phyloP scores from a whole-genome alignment of 140 eudicot species.

The Ambrosia hybrid region DNA sequence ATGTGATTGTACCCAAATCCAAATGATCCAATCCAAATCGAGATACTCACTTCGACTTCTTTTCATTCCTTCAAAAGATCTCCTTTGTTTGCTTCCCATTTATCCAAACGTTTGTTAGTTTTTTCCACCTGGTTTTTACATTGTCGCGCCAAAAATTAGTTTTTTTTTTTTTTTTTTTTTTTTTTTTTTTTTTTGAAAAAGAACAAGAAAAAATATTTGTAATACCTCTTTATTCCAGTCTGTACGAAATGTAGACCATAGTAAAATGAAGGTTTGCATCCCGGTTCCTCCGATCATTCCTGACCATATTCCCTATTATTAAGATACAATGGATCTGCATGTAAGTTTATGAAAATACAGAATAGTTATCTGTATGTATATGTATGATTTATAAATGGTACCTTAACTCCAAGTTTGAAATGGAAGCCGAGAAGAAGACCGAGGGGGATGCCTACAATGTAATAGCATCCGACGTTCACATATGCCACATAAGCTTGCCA shows the following conservation, averaged over 20 bases:
- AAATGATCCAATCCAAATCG: not conserved
- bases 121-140: conserved; percentile 61
- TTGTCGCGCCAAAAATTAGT: not conserved
- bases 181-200: too few species aligned
- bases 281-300: conserved; percentile 69
- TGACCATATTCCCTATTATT: conserved; percentile 61
- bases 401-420: conserved; percentile 48
- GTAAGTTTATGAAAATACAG: not conserved
- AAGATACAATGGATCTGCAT: not conserved
- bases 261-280: conserved; percentile 57
- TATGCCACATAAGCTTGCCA: conserved; percentile 62
- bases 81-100: conserved; percentile 52
- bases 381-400: not conserved
- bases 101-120: conserved; percentile 52
- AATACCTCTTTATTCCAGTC: conserved; percentile 68
- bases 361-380: not conserved
- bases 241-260: conserved; percentile 52
- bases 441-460: conserved; percentile 47
- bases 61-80: conserved; percentile 27
- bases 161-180: too few species aligned
- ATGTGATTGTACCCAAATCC: conserved; percentile 4
- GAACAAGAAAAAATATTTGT: too few species aligned
- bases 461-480: conserved; percentile 42
- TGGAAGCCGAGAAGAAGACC: conserved; percentile 47
- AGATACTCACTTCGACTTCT: conserved; percentile 19